Percentiles rank a stretch among this genome's conserved stretches.
These are phyloP conservation scores for Melampsora americana DNA, from an alignment of 1,284 basidiomycete species.

Conservation along the genomic window DNA sequence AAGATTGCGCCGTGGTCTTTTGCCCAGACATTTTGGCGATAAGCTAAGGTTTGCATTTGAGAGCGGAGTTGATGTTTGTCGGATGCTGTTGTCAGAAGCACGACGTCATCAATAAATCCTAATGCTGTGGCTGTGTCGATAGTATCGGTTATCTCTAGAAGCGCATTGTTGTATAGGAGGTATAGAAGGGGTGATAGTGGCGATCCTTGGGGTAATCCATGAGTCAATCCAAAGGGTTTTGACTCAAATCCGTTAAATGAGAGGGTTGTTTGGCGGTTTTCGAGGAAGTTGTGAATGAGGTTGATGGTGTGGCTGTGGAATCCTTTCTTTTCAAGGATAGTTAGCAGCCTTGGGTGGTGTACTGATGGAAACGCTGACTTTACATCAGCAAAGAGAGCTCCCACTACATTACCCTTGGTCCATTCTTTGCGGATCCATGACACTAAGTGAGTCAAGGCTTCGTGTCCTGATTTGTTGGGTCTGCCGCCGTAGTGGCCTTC, in stretches of 20 bases:
- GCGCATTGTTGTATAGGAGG: slow-evolving; percentile 6
- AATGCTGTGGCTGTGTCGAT: background rate
- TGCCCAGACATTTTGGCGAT: background rate
- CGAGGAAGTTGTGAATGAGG: background rate
- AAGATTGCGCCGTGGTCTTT: slow-evolving; percentile 4
- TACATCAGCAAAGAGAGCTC: background rate
- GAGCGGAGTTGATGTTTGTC: background rate
- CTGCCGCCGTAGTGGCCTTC: background rate
- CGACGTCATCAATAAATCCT: slow-evolving; percentile 19
- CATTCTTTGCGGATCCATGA: background rate
- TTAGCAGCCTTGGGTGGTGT: background rate
- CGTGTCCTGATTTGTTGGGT: too few species aligned
- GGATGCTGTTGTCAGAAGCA: background rate
- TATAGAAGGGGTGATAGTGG: slow-evolving; percentile 11
- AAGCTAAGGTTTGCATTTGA: background rate
- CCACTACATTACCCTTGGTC: background rate
- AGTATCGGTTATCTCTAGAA: background rate
- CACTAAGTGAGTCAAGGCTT: background rate
- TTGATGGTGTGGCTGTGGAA: background rate
- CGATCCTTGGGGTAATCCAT: slow-evolving; percentile 16
- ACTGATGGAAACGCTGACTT: background rate
- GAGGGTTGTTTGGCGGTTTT: background rate
- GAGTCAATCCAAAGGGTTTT: background rate
- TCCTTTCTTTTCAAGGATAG: background rate
- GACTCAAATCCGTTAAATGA: background rate